These are phyloP conservation scores for Themeda triandra DNA, from an alignment of 176 grass and related monocot genomes.

Conservation along the genomic window DNA sequence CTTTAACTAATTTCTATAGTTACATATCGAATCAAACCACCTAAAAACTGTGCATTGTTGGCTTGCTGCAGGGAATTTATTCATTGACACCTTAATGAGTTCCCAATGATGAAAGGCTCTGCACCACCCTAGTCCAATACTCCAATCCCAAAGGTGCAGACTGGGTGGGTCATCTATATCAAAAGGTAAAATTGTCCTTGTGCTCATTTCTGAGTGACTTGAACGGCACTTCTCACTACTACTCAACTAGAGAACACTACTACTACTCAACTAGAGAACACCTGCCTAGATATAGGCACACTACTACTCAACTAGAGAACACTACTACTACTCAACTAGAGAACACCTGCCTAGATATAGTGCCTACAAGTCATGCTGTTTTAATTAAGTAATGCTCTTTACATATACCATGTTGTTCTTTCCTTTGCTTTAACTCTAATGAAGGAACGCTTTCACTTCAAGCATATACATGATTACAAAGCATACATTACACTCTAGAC, in stretches of 20 bases:
- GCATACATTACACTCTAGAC: slow-evolving; percentile 11
- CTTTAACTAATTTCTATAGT: not conserved
- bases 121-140: not conserved
- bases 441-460: slow-evolving; percentile 21
- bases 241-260: no score
- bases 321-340: not conserved
- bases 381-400: not conserved
- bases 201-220: not conserved
- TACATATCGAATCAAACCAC: not conserved
- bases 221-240: not conserved
- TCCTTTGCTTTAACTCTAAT: slow-evolving; percentile 20
- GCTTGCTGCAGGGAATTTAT: not conserved
- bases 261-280: not conserved
- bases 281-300: not conserved
- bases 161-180: not conserved
- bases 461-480: slow-evolving; percentile 7
- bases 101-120: not conserved
- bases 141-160: not conserved
- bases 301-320: not conserved
- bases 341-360: not conserved
- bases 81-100: not conserved
- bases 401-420: not conserved
- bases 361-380: not conserved
- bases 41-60: not conserved
- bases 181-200: not conserved